A percentile compares a stretch with the other conserved stretches of the same genome.
phyloP scores from a whole-genome alignment of 495 filamentous ascomycete genomes.

The Sordaria brevicollis region DNA sequence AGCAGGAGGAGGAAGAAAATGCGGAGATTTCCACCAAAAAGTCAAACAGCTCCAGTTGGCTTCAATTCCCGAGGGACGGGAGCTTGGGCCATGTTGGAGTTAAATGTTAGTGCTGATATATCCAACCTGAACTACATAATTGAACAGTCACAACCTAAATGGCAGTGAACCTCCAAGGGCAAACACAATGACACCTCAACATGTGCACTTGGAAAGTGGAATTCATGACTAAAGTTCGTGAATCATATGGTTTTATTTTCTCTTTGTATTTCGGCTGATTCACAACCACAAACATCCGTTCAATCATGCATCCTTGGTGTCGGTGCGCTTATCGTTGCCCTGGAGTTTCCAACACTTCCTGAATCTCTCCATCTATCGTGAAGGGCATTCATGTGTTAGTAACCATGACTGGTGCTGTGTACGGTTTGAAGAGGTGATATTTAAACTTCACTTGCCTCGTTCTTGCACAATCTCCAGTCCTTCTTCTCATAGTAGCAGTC shows the following conservation, averaged over 20 bases:
- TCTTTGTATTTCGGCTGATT: not conserved
- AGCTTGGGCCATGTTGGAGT: not conserved
- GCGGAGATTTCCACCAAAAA: not conserved
- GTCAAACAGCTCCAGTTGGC: not conserved
- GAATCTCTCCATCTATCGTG: conserved; percentile 78
- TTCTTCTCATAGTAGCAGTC: conserved; percentile 95
- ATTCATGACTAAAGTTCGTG: not conserved
- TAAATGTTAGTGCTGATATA: not conserved
- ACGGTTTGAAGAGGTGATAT: not conserved
- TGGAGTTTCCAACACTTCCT: conserved; percentile 87
- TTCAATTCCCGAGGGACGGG: not conserved
- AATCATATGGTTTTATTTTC: not conserved
- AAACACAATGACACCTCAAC: not conserved
- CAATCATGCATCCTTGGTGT: conserved; percentile 55
- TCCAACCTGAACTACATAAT: no score
- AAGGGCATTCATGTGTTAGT: conserved; percentile 1
- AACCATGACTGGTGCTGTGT: conserved; percentile 1
- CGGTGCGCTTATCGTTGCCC: conserved; percentile 76
- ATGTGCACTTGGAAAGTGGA: not conserved
- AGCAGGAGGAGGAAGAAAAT: not conserved
- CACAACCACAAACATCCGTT: no score
- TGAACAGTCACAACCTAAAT: no score
- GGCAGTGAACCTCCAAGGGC: not conserved
- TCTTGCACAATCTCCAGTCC: conserved; percentile 85
- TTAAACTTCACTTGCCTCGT: conserved; percentile 55